Conservation (phyloP, 2,329 filamentous ascomycete species). For the Alternaria gansuensis region DNA sequence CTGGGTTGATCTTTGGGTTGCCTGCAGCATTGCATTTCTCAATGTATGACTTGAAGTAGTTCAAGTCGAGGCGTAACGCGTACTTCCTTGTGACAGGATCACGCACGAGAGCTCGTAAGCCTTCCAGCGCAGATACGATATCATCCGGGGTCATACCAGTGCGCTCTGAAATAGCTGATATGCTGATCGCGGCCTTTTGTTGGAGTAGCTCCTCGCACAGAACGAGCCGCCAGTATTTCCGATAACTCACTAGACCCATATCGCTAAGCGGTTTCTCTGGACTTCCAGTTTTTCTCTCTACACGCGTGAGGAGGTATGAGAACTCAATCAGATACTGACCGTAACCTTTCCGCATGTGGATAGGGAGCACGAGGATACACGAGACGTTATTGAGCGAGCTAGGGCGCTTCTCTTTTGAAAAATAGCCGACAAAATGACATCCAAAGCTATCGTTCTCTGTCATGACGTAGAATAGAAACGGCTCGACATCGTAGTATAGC, state of each 20-base stretch:
- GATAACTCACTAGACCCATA: slow-evolving; percentile 96
- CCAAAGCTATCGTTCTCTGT: slow-evolving; percentile 91
- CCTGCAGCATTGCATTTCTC: slow-evolving; percentile 88
- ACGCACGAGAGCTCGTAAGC: slow-evolving; percentile 84
- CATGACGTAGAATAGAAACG: slow-evolving; percentile 96
- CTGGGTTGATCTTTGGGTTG: slow-evolving; percentile 83
- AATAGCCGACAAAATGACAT: slow-evolving; percentile 98
- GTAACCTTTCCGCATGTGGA: slow-evolving; percentile 96
- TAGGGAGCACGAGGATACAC: slow-evolving; percentile 93
- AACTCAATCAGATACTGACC: slow-evolving; percentile 98
- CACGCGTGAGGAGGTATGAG: slow-evolving; percentile 92
- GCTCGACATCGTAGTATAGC: slow-evolving; percentile 96
- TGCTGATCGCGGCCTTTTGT: slow-evolving; percentile 65
- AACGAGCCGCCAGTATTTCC: slow-evolving; percentile 94
- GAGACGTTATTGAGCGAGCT: slow-evolving; percentile 97
- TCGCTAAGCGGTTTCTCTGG: slow-evolving; percentile 97
- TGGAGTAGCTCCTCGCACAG: slow-evolving; percentile 84
- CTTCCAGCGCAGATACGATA: slow-evolving; percentile 92
- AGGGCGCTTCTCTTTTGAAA: slow-evolving; percentile 96
- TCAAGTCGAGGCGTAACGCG: slow-evolving; percentile 84
- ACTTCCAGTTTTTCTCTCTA: slow-evolving; percentile 92
- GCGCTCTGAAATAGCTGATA: slow-evolving; percentile 77
- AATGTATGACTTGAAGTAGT: slow-evolving; percentile 87
- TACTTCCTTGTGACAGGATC: slow-evolving; percentile 90
- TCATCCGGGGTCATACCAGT: slow-evolving; percentile 97